Evolutionary conservation across 2,329 filamentous ascomycete genomes (phyloP), one percentile per base, ranked within the genome.

Genomic region (Colletotrichum gloeosporioides): DNA sequence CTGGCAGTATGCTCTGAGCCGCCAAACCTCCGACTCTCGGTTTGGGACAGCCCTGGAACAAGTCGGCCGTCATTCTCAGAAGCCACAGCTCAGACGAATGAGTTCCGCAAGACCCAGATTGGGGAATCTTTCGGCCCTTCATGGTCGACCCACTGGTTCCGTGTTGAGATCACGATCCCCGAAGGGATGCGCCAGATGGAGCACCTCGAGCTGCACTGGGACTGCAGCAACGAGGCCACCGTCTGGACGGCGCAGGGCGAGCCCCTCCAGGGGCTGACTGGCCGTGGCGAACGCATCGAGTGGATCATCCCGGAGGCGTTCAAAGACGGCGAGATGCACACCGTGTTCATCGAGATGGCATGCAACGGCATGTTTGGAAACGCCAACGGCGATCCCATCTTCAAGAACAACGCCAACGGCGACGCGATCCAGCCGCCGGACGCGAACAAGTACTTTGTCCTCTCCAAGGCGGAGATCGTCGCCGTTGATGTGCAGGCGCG

Each of bases 71-170:
- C 73, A 4, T 79, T 79, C 31, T 32, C 69, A 13, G 77, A 78
- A 27, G 77, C 76, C 15, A 78, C 70, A 22, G 61, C 70, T 16
- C 66, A 75, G 9, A 55, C 75, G 18, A 81, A 79, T 12, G 49
- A 57, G 2, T 78, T 70, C 65, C 63, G 64, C 3, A 44, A 64
- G 16, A 55, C 92, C 2, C 85, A 88, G 25, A 87, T 91, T 74
- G 92, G 92, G 71, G 88, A 90, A 62, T 89, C 86, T 2, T 94
- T 94, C 78, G 92, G 92, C 1, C 92, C 92, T 1, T 92, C 91
- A 78, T 94, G 92, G 92, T 91, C 91, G n/a, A 94, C 92, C 6
- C 92, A 94, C 82, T 94, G 92, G 92, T 93, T 94, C 86, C 89
- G 88, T 74, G 86, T 93, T 71, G 85, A 88, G 69, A 86, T 94